A percentile compares a stretch with the other conserved stretches of the same genome.
These are phyloP conservation scores for Lichtheimia hyalospora DNA, from an alignment of 371 early-diverging fungal species.

Conservation along the genomic window DNA sequence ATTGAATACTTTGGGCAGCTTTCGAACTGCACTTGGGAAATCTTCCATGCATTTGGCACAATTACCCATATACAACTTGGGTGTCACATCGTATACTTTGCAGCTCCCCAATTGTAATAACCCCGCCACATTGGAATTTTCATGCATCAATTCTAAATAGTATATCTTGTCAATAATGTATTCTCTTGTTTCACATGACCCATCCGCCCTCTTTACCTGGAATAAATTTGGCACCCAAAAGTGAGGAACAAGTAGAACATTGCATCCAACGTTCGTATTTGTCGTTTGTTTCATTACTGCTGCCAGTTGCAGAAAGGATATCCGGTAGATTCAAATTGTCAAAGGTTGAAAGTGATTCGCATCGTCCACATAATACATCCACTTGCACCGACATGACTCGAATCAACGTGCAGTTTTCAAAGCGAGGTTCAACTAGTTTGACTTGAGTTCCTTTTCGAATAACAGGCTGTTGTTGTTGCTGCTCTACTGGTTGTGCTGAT, in stretches of 20 bases:
- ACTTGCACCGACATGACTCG: slow-evolving; percentile 68
- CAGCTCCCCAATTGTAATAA: slow-evolving; percentile 74
- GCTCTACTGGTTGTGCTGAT: slow-evolving; percentile 10
- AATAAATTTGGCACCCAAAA: slow-evolving; percentile 53
- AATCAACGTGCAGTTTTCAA: slow-evolving; percentile 66
- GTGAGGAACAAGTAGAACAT: slow-evolving; percentile 68
- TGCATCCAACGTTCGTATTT: slow-evolving; percentile 55
- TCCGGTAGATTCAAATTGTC: slow-evolving; percentile 39
- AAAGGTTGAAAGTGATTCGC: slow-evolving; percentile 51
- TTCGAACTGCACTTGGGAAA: slow-evolving; percentile 24
- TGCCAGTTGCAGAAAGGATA: too few relatives aligned
- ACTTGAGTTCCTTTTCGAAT: slow-evolving; percentile 70
- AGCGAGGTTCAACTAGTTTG: slow-evolving; percentile 53
- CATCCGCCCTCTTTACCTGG: slow-evolving; percentile 14
- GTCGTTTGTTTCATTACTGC: neutral
- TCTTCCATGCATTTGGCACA: slow-evolving; percentile 56
- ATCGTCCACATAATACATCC: slow-evolving; percentile 73
- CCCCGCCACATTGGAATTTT: slow-evolving; percentile 59
- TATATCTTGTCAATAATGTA: too few relatives aligned
- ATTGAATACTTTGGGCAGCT: slow-evolving; percentile 31
- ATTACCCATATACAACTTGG: slow-evolving; percentile 63
- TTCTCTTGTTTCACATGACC: too few relatives aligned
- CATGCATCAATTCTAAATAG: slow-evolving; percentile 59
- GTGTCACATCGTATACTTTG: slow-evolving; percentile 66
- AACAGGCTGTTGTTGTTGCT: slow-evolving; percentile 5